phyloP scores from a whole-genome alignment of 176 grass and related monocot species.

The Microstegium vimineum region DNA sequence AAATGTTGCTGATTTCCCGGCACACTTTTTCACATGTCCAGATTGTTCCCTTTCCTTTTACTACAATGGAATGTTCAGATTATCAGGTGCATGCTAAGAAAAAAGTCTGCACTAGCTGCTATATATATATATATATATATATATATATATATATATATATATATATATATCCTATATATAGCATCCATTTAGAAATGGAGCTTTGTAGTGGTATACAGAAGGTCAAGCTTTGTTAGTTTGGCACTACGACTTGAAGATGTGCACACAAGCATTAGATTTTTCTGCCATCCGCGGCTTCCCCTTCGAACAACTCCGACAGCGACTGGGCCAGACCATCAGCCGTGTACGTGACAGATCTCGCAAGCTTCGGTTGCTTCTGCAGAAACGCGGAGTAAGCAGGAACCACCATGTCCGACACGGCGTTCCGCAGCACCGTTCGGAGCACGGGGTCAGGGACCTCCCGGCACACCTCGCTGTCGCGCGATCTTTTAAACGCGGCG shows the following conservation, averaged over 20 bases:
- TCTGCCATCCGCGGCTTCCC: not conserved
- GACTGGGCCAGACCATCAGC: not conserved
- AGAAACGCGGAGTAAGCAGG: conserved; percentile 3
- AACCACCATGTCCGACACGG: conserved; percentile 5
- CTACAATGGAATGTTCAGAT: not conserved
- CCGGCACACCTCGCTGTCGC: not conserved
- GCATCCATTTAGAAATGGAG: not conserved
- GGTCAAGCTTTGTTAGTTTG: not conserved
- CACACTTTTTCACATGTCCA: not conserved
- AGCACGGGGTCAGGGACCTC: conserved; percentile 10
- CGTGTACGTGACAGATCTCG: not conserved
- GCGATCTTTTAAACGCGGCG: not conserved
- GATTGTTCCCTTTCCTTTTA: not conserved
- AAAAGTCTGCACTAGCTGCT: not conserved
- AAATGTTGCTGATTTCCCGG: not conserved
- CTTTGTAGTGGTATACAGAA: not conserved
- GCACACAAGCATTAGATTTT: not conserved
- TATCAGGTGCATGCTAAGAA: not conserved
- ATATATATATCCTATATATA: not conserved
- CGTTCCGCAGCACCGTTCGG: not conserved
- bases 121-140: too few species aligned
- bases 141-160: too few species aligned
- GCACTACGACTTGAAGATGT: not conserved
- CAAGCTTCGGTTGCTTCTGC: not conserved
- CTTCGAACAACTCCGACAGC: conserved; percentile 24